Base-by-base conservation (phyloP, 768 basidiomycete genomes). In the Mycena latifolia region DNA sequence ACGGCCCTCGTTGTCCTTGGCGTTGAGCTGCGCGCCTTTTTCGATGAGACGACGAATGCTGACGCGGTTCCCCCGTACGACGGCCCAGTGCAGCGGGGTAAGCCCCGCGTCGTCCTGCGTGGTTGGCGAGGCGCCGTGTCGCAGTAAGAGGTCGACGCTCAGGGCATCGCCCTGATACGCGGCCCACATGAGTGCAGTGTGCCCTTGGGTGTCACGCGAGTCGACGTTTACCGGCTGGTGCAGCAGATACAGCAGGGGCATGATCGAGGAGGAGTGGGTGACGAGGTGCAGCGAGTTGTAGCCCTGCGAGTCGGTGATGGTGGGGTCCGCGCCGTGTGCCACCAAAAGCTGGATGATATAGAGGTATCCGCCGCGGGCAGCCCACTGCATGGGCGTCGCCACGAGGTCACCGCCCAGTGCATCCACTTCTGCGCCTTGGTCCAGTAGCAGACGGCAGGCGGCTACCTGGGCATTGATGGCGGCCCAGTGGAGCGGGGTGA, bases 131-230 rank as follows among this genome's bases (percentile, higher is more conserved):
- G 98, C 96, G 3, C 94, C 94, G 70, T 96, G 94, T 61, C 90
- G 87, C 55, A 99, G 84, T 45, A 99, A 79, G 50, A 99, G 78
- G 68, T 98, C 96, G 7, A 99, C 96, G 3, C 93, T 95, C 35
- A 99, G 86, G 2, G 95, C 96, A 74, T 99, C 98, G 50, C 98
- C 98, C 76, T 99, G 98, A 78, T 99, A 99, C 11, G 95, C 94
- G 7, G 98, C 98, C 98, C 98, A 99, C 94, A 98, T 98, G 54
- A 99, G 84, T 0, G 94, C 86, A 0, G 97, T 98, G 75, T 99
- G 98, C 0, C 98, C 98, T 72, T 94, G 92, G 1, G 90, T 83
- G 77, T 99, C 98, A 43, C 90, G 86, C 51, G 92, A 91, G 75
- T 99, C 98, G 63, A 98, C 92, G 46, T 89, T 91, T 67, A 99